Conservation (phyloP, 352 stramenopile species). For the Globisporangium recalcitrans region DNA sequence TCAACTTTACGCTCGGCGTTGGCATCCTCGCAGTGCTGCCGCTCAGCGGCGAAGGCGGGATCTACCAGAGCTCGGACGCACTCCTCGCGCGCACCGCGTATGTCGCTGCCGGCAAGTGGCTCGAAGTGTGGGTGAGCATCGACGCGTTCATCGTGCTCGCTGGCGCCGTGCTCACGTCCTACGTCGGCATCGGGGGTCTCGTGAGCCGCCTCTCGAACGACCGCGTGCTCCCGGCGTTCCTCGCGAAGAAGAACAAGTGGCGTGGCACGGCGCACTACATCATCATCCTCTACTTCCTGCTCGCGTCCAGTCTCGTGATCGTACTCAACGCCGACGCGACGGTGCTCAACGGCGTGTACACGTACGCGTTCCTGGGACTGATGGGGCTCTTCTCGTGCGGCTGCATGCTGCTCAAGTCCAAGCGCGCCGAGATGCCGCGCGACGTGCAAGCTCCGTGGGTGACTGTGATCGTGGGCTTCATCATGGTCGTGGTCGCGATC, state of each 20-base stretch:
- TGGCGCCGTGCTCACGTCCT: slow-evolving; percentile 83
- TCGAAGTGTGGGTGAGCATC: slow-evolving; percentile 53
- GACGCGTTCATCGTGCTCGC: slow-evolving; percentile 87
- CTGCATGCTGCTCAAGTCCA: slow-evolving; percentile 81
- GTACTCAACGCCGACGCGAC: slow-evolving; percentile 66
- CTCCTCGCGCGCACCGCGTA: slow-evolving; percentile 68
- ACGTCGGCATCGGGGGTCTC: slow-evolving; percentile 70
- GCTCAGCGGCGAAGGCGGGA: slow-evolving; percentile 27
- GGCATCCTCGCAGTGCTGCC: slow-evolving; percentile 59
- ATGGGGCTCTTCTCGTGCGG: slow-evolving; percentile 27
- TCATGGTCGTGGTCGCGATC: slow-evolving; percentile 36
- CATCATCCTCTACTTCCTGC: slow-evolving; percentile 63
- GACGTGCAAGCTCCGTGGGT: slow-evolving; percentile 55
- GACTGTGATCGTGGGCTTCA: slow-evolving; percentile 26
- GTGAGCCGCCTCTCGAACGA: slow-evolving; percentile 72
- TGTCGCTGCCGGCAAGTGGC: slow-evolving; percentile 27
- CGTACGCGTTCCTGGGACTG: slow-evolving; percentile 16
- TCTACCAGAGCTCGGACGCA: slow-evolving; percentile 49
- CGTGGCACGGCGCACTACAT: slow-evolving; percentile 74
- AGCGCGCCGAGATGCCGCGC: slow-evolving; percentile 66
- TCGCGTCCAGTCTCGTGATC: slow-evolving; percentile 61
- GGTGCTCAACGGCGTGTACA: slow-evolving; percentile 54
- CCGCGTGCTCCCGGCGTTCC: slow-evolving; percentile 47
- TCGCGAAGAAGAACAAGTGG: slow-evolving; percentile 49
- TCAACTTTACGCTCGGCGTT: slow-evolving; percentile 61